phyloP scores from a whole-genome alignment of 495 filamentous ascomycete genomes.

The Tirmania nivea region DNA sequence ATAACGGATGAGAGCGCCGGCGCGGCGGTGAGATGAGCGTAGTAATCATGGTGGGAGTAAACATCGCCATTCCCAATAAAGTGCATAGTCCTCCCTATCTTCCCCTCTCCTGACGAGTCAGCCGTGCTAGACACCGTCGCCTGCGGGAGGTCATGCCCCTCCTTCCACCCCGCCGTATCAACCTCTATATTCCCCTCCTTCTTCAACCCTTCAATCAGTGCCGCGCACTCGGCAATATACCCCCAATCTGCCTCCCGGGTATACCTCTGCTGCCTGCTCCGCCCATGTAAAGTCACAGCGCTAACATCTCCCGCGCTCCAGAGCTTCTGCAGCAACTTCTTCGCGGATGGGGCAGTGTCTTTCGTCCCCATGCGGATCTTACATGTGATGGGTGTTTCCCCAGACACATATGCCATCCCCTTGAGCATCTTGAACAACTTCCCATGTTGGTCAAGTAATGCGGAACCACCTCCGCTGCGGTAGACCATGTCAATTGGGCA shows the following conservation, averaged over 20 bases:
- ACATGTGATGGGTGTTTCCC: conserved; percentile 68
- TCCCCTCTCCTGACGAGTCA: not conserved
- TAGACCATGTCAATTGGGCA: conserved; percentile 90
- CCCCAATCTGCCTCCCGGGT: conserved; percentile 72
- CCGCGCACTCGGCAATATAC: conserved; percentile 78
- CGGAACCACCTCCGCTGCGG: conserved; percentile 72
- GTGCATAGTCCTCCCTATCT: conserved; percentile 42
- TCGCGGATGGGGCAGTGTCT: conserved; percentile 55
- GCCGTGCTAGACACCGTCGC: conserved; percentile 20
- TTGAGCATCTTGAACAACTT: conserved; percentile 81
- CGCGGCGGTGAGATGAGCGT: conserved; percentile 48
- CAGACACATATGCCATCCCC: conserved; percentile 83
- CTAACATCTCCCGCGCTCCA: conserved; percentile 68
- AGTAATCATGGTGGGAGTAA: conserved; percentile 80
- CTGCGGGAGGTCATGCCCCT: conserved; percentile 34
- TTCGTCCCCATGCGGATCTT: conserved; percentile 88
- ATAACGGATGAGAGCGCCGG: conserved; percentile 62
- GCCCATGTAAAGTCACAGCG: conserved; percentile 80
- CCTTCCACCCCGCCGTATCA: conserved; percentile 60
- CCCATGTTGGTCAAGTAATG: conserved; percentile 58
- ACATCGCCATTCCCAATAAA: conserved; percentile 95
- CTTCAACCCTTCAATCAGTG: conserved; percentile 59
- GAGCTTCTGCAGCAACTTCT: conserved; percentile 63
- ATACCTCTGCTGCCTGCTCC: conserved; percentile 85
- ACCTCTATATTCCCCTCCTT: conserved; percentile 34